Evolutionary conservation across 129 eudicot genomes (phyloP), one percentile per base, ranked within the genome.

Genomic region (Artemisia annua): DNA sequence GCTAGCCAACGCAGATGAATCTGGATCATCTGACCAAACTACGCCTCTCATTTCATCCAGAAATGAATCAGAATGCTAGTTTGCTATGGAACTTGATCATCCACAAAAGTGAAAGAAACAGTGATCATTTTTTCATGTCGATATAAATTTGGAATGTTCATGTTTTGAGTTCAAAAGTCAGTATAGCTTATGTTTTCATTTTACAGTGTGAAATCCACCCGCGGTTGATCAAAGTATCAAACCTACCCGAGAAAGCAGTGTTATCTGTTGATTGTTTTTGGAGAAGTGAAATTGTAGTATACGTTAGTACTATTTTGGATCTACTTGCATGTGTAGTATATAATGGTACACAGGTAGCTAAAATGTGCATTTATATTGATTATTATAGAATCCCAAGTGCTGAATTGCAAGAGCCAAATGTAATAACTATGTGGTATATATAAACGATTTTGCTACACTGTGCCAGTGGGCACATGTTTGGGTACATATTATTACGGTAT

Each of bases 41-140:
- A 39, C 57, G 3, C 72, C 67, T 66, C 79, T 75, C 44, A 72
- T 75, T 35, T 53, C 65, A 19, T 52, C 64, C n/a, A 4, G 52
- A 22, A 39, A 43, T 75, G 65, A 54, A 53, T 35, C 57, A 66
- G 8, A 54, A 32, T 54, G 66, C 22, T 65, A 66, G 32, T 14
- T 12, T 55, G 48, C 20, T 66, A 49, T 3, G 48, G 48, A 19
- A 48, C 3, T 9, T 48, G 11, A 9, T 6, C 30, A 56, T 56
- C 62, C 4, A 56, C 20, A 17, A 58, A 20, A 2, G 63, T 58
- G 26, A 10, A 54, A 49, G 55, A 50, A 50, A 50, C n/a, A n/a
- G 55, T 50, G 52, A 48, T 48, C 52, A 48, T 48, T 49, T 49
- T 7, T n/a, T 49, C n/a, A 22, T n/a, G 52, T 48, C 55, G 3